Evolutionary conservation across 345 rosid genomes (phyloP).

Genomic region (Brassica incana): DNA sequence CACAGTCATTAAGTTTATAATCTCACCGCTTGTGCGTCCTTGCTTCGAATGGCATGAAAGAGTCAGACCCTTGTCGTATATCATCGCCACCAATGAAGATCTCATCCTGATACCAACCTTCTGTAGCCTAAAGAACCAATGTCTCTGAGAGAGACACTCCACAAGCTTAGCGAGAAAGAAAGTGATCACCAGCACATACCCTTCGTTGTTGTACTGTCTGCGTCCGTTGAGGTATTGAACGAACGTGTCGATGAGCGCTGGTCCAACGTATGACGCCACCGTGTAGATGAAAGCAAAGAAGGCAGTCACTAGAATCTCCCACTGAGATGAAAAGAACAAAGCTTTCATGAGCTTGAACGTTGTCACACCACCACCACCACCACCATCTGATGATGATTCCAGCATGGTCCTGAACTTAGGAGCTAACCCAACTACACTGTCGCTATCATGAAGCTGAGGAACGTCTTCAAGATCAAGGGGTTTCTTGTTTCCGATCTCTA

Average conservation of each 20-base stretch:
- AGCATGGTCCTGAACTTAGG: conserved; percentile 38
- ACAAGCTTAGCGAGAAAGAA: conserved; percentile 56
- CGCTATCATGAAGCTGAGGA: conserved; percentile 45
- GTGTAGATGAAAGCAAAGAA: conserved; percentile 37
- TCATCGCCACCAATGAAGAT: conserved; percentile 47
- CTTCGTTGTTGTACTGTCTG: conserved; percentile 43
- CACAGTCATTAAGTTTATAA: conserved; percentile 67
- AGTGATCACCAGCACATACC: conserved; percentile 44
- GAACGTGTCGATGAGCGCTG: conserved; percentile 51
- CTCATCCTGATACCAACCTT: conserved; percentile 50
- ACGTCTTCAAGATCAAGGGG: conserved; percentile 46
- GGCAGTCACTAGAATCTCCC: conserved; percentile 41
- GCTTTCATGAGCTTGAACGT: conserved; percentile 41
- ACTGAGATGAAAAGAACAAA: conserved; percentile 33
- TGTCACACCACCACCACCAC: conserved; percentile 30
- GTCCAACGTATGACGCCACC: conserved; percentile 45
- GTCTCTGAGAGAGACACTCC: conserved; percentile 56
- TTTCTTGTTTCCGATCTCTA: conserved; percentile 46
- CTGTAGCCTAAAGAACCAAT: conserved; percentile 46
- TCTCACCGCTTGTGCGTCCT: conserved; percentile 67
- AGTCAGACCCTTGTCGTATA: conserved; percentile 57
- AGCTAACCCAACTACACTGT: conserved; percentile 37
- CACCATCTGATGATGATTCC: conserved; percentile 18
- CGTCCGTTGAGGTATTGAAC: conserved; percentile 51
- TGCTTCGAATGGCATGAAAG: conserved; percentile 54